These are phyloP conservation scores for Cunninghamia lanceolata DNA, from an alignment of 75 land plant species.

Conservation along the genomic window DNA sequence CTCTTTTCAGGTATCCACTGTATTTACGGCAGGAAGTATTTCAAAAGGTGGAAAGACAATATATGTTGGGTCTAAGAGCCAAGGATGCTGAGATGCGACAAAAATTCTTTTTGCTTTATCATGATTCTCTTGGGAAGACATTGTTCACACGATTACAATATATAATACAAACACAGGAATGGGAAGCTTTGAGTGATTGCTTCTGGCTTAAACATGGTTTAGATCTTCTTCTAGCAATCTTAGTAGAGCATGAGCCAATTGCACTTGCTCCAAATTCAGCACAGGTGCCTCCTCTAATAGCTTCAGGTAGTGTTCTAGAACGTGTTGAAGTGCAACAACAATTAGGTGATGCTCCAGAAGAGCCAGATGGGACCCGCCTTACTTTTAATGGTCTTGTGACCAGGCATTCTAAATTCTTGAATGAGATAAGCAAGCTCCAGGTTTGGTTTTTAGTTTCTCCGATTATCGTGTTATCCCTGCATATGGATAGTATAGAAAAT, in stretches of 20 bases:
- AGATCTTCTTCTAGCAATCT: conserved; percentile 88
- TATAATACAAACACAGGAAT: conserved; percentile 92
- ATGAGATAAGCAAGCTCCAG: conserved; percentile 92
- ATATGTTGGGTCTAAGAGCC: conserved; percentile 92
- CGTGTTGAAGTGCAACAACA: conserved; percentile 55
- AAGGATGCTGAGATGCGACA: conserved; percentile 88
- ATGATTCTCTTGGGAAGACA: conserved; percentile 87
- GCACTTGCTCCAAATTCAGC: conserved; percentile 99
- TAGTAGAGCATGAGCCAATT: conserved; percentile 93
- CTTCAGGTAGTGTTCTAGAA: conserved; percentile 61
- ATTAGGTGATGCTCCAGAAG: conserved; percentile 51
- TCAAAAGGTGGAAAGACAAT: conserved; percentile 91
- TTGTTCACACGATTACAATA: conserved; percentile 85
- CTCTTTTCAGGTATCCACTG: conserved; percentile 59
- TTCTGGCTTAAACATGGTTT: conserved; percentile 99
- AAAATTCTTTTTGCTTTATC: conserved; percentile 86
- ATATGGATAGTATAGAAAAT: not conserved
- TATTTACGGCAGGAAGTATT: conserved; percentile 91
- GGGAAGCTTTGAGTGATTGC: conserved; percentile 99
- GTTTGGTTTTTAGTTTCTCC: conserved; percentile 29
- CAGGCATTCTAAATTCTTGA: conserved; percentile 88
- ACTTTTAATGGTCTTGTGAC: conserved; percentile 77
- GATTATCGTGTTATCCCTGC: not conserved
- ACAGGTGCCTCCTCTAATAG: conserved; percentile 79
- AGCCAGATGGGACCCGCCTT: conserved; percentile 56